Base-by-base conservation (phyloP, 768 basidiomycete species). In the Boletales sp. region DNA sequence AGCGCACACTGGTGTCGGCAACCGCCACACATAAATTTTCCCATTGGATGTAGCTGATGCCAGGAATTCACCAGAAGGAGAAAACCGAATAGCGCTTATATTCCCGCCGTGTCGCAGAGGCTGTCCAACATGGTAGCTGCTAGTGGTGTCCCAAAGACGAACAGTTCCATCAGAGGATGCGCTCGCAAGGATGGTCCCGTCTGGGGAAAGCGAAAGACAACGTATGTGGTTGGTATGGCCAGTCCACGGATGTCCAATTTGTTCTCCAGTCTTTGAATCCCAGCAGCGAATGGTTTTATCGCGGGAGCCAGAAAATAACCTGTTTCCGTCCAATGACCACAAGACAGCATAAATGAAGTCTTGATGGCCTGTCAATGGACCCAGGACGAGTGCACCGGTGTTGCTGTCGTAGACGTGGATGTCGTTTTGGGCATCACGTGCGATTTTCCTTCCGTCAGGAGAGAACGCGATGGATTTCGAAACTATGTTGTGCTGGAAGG, bases 391-490 rank as follows among this genome's bases (percentile, higher is more conserved):
- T 9, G 3, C 2, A 1, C 50, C 39, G 18, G 4, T 29, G 0
- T 43, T 15, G 11, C 51, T 21, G 12, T 52, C 55, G 8, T 47
- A 57, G 1, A 60, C 7, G 1, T 3, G 31, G 29, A 49, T 36
- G 4, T 6, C 3, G 2, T 1, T 0, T 0, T 8, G 2, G 0
- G 40, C 40, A n/a, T n/a, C 40, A 27, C 42, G 45, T 1, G 49
- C 48, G 12, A 58, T 43, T 39, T 48, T 54, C 18, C 17, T 2
- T 0, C 56, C 34, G 1, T 40, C 11, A 0, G 45, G 45, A 8
- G 55, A 50, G 45, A 55, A 50, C 8, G 5, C 19, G 43, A 51
- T n/a, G 30, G 15, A 21, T 21, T 21, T 21, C 4, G 21, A 21
- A 21, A 21, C 21, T 21, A 4, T 21, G 21, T 21, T 21, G 21